Percentiles rank a stretch among this genome's conserved stretches.
Evolutionary conservation across 75 land plant species (phyloP).

Genomic region (Chamaecyparis obtusa): DNA sequence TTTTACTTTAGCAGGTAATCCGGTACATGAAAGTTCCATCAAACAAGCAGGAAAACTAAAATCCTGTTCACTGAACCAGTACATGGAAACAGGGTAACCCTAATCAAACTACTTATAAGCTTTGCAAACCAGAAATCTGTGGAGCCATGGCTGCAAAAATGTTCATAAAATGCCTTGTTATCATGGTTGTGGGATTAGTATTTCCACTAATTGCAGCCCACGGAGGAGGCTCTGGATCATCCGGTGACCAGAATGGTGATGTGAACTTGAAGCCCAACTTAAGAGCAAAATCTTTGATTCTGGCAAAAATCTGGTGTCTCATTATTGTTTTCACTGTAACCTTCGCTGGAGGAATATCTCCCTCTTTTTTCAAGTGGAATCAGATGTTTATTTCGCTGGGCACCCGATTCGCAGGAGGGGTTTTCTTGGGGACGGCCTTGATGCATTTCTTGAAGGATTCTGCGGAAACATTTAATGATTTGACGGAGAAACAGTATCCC

Average conservation of each 20-base stretch:
- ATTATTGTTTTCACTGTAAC: conserved; percentile 71
- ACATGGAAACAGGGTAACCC: too few relatives aligned
- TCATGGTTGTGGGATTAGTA: background rate
- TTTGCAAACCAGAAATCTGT: too few relatives aligned
- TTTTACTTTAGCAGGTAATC: too few relatives aligned
- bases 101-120: too few relatives aligned
- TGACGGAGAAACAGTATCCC: conserved; percentile 54
- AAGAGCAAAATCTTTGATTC: conserved; percentile 42
- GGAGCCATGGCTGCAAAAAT: too few relatives aligned
- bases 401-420: conserved; percentile 78
- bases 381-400: conserved; percentile 67
- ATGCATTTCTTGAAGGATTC: conserved; percentile 83
- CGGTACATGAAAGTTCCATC: too few relatives aligned
- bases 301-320: conserved; percentile 67
- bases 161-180: background rate
- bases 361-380: conserved; percentile 79
- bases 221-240: conserved; percentile 16
- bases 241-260: conserved; percentile 5
- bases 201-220: conserved; percentile 13
- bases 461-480: conserved; percentile 45
- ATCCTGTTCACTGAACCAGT: too few relatives aligned
- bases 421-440: background rate
- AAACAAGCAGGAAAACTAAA: too few relatives aligned
- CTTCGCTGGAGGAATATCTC: conserved; percentile 76
- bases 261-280: conserved; percentile 32